Conservation (phyloP, 495 filamentous ascomycete genomes). For the Penicillium ucsense region DNA sequence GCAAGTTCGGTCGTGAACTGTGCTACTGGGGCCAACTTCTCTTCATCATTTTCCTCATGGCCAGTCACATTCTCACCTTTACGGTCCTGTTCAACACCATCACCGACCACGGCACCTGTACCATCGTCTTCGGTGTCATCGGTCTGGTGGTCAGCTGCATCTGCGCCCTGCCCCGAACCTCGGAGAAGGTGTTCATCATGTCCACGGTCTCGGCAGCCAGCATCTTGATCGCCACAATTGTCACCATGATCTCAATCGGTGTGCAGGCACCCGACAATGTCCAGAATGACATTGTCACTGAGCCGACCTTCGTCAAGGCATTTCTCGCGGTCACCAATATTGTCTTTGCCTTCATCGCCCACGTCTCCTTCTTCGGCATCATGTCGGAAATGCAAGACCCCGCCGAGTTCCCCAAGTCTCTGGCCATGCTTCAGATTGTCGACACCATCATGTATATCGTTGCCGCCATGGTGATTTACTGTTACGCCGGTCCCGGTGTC, state of each 20-base stretch:
- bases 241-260: conserved; percentile 56
- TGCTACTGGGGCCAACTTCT: conserved; percentile 49
- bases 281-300: conserved; percentile 12
- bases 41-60: conserved; percentile 62
- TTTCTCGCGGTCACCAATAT: conserved; percentile 64
- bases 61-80: conserved; percentile 64
- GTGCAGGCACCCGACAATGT: conserved; percentile 24
- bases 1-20: conserved; percentile 52
- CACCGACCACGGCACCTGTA: conserved; percentile 54
- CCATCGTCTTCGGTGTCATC: conserved; percentile 48
- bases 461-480: conserved; percentile 58
- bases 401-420: conserved; percentile 50
- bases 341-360: conserved; percentile 59
- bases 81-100: conserved; percentile 61
- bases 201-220: conserved; percentile 44
- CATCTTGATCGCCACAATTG: conserved; percentile 52
- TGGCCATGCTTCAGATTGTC: conserved; percentile 48
- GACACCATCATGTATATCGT: conserved; percentile 59
- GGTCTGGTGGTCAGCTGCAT: conserved; percentile 14
- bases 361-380: conserved; percentile 64
- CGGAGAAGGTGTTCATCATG: conserved; percentile 11
- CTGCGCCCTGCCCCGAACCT: conserved; percentile 7
- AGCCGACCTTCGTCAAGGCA: conserved; percentile 12
- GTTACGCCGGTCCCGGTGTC: conserved; percentile 57
- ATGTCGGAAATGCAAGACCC: conserved; percentile 66